Evolutionary conservation across 768 basidiomycete species (phyloP), one percentile per base, ranked within the genome.

Genomic region (Suillus alpinus): DNA sequence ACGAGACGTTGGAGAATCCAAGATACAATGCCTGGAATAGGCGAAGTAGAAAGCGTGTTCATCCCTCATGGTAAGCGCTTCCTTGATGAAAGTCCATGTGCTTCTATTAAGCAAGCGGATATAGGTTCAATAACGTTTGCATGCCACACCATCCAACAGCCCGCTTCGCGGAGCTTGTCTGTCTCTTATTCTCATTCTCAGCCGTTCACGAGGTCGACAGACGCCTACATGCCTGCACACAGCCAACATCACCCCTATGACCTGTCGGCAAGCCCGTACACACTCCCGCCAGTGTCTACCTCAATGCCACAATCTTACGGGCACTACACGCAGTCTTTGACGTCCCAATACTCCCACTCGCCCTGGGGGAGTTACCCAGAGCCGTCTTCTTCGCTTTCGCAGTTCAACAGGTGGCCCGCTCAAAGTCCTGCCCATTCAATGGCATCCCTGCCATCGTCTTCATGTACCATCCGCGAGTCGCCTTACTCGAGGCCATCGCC

Each of bases 11-110:
- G 88, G 80, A 88, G 88, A 73, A 86, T 89, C 47, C 79, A 81
- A 59, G 88, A 88, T 70, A 77, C 77, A 66, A 83, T 89, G 81
- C 78, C 81, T 69, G 81, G 82, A 40, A 80, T 82, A 60, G 82
- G 81, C 61, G 84, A 87, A 73, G 89, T 93, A 32, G 91, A 93
- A 71, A 92, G 90, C 75, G 88, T 94, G 64, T 94, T 91, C 75
- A 92, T 93, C 74, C 92, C 92, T 72, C 91, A 94, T 84, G 92
- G 92, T 89, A 71, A 67, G 84, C 68, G 68, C 62, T 71, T 58
- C 63, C 74, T 69, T 73, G 73, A 73, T 71, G 73, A 74, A 74
- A 73, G 63, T 51, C 68, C 72, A 73, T 70, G 72, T 58, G 66
- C 66, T 72, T 63, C 66, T 66, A 50, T 65, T 62, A 58, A 46